phyloP scores from a whole-genome alignment of 2,329 filamentous ascomycete species.

The Talaromyces sp. region DNA sequence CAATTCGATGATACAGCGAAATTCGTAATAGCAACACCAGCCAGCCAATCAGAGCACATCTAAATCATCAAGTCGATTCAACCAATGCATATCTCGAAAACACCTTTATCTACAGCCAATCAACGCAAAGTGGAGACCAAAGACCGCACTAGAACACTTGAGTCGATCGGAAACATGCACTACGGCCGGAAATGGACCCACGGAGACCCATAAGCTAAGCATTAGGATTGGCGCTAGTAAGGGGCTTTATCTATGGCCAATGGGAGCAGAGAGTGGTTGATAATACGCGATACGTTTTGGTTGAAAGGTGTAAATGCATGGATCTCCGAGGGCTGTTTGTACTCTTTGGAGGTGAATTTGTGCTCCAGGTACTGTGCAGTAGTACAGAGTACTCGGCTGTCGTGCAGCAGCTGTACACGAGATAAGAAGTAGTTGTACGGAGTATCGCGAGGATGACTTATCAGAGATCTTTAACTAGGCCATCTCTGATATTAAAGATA shows the following conservation, averaged over 20 bases:
- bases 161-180: neutral
- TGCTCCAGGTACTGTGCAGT: too few species aligned
- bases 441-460: neutral
- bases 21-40: neutral
- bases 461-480: neutral
- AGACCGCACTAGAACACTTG: neutral
- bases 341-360: too few species aligned
- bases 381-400: neutral
- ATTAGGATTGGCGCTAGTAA: conserved; percentile 11
- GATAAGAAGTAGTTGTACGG: neutral
- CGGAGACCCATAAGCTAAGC: neutral
- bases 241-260: conserved; percentile 25
- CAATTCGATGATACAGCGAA: neutral
- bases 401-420: neutral
- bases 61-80: neutral
- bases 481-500: neutral
- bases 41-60: neutral
- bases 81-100: neutral
- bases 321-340: too few species aligned
- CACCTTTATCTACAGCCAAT: conserved; percentile 15
- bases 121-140: neutral
- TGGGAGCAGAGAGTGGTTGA: conserved; percentile 5
- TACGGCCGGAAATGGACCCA: neutral
- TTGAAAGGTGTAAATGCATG: neutral
- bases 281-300: neutral